Evolutionary conservation across 352 stramenopile genomes (phyloP).

Genomic region (Phytophthora rubi): DNA sequence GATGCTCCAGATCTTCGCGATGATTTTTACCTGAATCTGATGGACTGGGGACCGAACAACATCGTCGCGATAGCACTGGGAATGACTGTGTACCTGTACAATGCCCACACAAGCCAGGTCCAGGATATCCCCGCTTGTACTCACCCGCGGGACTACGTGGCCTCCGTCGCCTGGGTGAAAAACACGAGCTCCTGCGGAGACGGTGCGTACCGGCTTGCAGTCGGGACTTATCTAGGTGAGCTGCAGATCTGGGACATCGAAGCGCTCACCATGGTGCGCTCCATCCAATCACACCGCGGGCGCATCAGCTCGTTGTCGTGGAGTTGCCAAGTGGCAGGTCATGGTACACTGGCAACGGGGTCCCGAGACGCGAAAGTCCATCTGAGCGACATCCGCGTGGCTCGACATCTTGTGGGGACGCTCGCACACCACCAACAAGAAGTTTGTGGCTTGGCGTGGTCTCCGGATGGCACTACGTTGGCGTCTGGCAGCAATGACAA

Average conservation of each 20-base stretch:
- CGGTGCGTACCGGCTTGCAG: slow-evolving; percentile 38
- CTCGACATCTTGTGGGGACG: too few relatives aligned
- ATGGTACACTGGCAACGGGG: slow-evolving; percentile 87
- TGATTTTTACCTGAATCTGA: slow-evolving; percentile 98
- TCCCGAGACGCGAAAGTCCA: slow-evolving; percentile 30
- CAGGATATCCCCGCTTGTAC: slow-evolving; percentile 79
- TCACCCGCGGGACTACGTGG: slow-evolving; percentile 91
- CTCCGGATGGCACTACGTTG: too few relatives aligned
- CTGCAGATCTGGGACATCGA: slow-evolving; percentile 61
- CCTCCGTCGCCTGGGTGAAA: slow-evolving; percentile 92
- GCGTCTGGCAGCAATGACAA: too few relatives aligned
- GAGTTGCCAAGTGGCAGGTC: slow-evolving; percentile 54
- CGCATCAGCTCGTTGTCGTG: slow-evolving; percentile 93
- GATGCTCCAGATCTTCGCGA: slow-evolving; percentile 96
- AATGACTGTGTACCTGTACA: slow-evolving; percentile 96
- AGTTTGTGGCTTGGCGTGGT: too few relatives aligned
- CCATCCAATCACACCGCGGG: slow-evolving; percentile 88
- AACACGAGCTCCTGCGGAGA: background rate
- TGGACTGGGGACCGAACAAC: slow-evolving; percentile 95
- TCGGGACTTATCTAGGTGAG: slow-evolving; percentile 91
- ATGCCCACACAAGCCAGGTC: slow-evolving; percentile 91
- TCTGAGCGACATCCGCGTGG: too few relatives aligned
- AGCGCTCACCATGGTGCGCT: slow-evolving; percentile 72
- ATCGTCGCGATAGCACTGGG: slow-evolving; percentile 94
- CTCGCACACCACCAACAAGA: too few relatives aligned